These are phyloP conservation scores for Clonostachys sp. DNA, from an alignment of 2,329 filamentous ascomycete species.

Conservation along the genomic window DNA sequence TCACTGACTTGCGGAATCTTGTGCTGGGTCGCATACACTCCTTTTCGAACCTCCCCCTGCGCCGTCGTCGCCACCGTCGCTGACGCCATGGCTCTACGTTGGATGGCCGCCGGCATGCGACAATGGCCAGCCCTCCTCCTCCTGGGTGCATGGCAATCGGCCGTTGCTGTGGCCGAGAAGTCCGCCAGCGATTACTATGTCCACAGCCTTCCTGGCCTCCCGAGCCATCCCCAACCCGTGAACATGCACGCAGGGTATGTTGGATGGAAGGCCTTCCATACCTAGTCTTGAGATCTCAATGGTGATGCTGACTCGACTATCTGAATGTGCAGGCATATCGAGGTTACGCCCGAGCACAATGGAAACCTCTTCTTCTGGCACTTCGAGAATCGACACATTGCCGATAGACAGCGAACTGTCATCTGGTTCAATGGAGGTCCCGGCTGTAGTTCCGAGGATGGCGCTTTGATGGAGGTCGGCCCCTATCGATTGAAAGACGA, in stretches of 20 bases:
- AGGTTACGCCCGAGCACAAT: constrained; percentile 78
- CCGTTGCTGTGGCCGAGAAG: constrained; percentile 19
- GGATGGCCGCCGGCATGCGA: constrained; percentile 10
- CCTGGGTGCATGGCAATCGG: constrained; percentile 34
- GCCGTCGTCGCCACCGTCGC: not conserved
- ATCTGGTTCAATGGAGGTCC: constrained; percentile 97
- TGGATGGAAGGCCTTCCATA: not conserved
- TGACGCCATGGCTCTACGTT: constrained; percentile 15
- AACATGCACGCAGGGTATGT: constrained; percentile 98
- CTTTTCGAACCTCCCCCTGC: not conserved
- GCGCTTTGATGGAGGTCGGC: constrained; percentile 91
- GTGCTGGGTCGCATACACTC: no score
- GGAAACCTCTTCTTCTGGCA: constrained; percentile 99
- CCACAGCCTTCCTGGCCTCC: constrained; percentile 76
- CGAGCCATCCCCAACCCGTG: constrained; percentile 63
- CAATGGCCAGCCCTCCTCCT: constrained; percentile 22
- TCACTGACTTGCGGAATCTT: not conserved
- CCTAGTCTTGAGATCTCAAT: not conserved
- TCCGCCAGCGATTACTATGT: constrained; percentile 80
- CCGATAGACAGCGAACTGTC: constrained; percentile 83
- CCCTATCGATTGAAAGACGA: constrained; percentile 82
- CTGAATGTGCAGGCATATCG: constrained; percentile 67
- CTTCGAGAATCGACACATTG: constrained; percentile 92
- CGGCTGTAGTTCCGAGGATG: constrained; percentile 96
- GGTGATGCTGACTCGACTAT: constrained; percentile 13